These are phyloP conservation scores for Fusarium proliferatum DNA, from an alignment of 2,329 filamentous ascomycete genomes.

Conservation along the genomic window DNA sequence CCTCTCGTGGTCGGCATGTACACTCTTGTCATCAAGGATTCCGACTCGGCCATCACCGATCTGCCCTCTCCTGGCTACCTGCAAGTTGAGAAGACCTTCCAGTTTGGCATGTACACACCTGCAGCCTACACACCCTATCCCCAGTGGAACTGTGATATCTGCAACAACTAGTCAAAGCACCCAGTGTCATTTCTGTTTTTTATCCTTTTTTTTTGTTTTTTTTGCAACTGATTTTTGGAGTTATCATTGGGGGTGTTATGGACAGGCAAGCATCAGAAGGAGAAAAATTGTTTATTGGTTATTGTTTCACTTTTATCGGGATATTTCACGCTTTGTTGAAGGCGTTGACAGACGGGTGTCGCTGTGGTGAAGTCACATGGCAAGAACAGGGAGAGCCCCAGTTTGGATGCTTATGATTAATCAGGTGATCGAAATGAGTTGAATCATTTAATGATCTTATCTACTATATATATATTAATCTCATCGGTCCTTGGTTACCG, in stretches of 20 bases:
- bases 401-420: constrained; percentile 39
- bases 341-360: constrained; percentile 36
- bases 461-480: constrained; percentile 42
- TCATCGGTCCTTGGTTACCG: constrained; percentile 22
- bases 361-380: constrained; percentile 22
- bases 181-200: constrained; percentile 60
- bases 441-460: constrained; percentile 39
- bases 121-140: constrained; percentile 62
- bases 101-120: constrained; percentile 68
- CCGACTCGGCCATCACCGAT: constrained; percentile 62
- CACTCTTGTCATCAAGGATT: constrained; percentile 71
- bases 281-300: constrained; percentile 25
- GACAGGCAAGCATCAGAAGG: constrained; percentile 41
- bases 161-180: constrained; percentile 61
- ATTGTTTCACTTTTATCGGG: constrained; percentile 16
- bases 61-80: constrained; percentile 67
- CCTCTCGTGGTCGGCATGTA: constrained; percentile 67
- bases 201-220: neutral
- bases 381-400: constrained; percentile 16
- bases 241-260: constrained; percentile 21
- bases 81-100: constrained; percentile 59
- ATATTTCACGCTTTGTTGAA: constrained; percentile 29
- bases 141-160: constrained; percentile 68
- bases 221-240: constrained; percentile 18
- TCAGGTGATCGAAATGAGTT: constrained; percentile 30